Evolutionary conservation across 495 filamentous ascomycete species (phyloP).

Genomic region (Penicillium longicatenatum): DNA sequence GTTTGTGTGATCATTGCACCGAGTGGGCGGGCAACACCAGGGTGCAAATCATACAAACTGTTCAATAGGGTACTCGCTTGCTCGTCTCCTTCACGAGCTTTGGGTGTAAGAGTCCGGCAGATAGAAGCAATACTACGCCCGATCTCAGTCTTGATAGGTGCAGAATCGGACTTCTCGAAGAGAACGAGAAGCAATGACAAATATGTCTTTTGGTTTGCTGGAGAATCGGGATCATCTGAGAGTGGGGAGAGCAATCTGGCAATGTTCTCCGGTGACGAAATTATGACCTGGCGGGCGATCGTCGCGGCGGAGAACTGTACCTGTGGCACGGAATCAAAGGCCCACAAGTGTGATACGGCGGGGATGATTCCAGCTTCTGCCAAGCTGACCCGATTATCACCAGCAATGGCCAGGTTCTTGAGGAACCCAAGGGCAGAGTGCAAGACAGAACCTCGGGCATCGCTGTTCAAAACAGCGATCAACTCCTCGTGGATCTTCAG

Average conservation of each 20-base stretch:
- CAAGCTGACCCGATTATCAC: constrained; percentile 60
- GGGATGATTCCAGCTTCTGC: constrained; percentile 54
- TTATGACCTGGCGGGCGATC: constrained; percentile 65
- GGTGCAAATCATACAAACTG: constrained; percentile 54
- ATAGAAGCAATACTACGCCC: constrained; percentile 65
- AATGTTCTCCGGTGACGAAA: constrained; percentile 61
- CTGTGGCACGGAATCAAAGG: constrained; percentile 61
- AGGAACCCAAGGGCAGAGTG: constrained; percentile 73
- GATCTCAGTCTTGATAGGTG: constrained; percentile 72
- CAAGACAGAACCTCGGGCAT: constrained; percentile 53
- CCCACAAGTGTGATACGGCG: constrained; percentile 62
- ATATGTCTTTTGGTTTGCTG: constrained; percentile 47
- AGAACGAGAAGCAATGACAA: constrained; percentile 63
- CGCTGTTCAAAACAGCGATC: constrained; percentile 50
- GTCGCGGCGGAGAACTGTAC: constrained; percentile 70
- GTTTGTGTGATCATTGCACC: constrained; percentile 64
- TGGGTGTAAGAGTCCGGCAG: constrained; percentile 58
- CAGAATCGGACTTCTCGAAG: constrained; percentile 57
- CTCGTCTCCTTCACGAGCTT: constrained; percentile 32
- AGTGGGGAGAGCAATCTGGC: constrained; percentile 43
- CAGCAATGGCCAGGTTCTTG: constrained; percentile 75
- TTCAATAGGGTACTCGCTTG: constrained; percentile 34
- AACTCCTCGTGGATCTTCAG: constrained; percentile 57
- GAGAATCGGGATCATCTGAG: constrained; percentile 39
- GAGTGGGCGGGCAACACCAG: constrained; percentile 55